These are phyloP conservation scores for Fraxinus anomala DNA, from an alignment of 257 asterid genomes.

Conservation along the genomic window DNA sequence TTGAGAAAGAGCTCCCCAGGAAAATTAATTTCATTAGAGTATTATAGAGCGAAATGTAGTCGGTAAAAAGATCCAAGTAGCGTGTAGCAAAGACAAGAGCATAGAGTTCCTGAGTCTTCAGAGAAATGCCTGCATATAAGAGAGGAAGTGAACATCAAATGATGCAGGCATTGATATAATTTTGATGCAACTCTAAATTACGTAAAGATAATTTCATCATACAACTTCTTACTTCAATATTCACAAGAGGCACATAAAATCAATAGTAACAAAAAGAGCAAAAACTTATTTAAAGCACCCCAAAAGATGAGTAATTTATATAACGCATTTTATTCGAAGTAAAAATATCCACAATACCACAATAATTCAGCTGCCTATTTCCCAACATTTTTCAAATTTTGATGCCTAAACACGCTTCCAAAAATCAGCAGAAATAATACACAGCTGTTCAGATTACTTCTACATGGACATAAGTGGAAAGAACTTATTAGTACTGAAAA, in stretches of 20 bases:
- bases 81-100: slow-evolving; percentile 84
- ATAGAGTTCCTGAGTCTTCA: slow-evolving; percentile 86
- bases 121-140: slow-evolving; percentile 61
- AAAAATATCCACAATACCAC: background rate
- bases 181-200: background rate
- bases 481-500: background rate
- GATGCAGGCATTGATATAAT: background rate
- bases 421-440: background rate
- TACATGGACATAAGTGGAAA: background rate
- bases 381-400: background rate
- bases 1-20: slow-evolving; percentile 81
- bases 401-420: background rate
- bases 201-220: background rate
- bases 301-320: background rate
- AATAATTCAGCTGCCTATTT: background rate
- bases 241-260: background rate
- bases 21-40: slow-evolving; percentile 79
- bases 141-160: slow-evolving; percentile 24
- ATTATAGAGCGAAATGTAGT: slow-evolving; percentile 73
- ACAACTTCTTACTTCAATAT: background rate
- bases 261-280: background rate
- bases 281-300: background rate
- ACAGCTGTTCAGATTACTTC: background rate
- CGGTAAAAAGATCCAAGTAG: slow-evolving; percentile 77
- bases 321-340: background rate